A percentile compares a stretch with the other conserved stretches of the same genome.
Conservation (phyloP, 495 filamentous ascomycete genomes). For the Patellaria atrata region DNA sequence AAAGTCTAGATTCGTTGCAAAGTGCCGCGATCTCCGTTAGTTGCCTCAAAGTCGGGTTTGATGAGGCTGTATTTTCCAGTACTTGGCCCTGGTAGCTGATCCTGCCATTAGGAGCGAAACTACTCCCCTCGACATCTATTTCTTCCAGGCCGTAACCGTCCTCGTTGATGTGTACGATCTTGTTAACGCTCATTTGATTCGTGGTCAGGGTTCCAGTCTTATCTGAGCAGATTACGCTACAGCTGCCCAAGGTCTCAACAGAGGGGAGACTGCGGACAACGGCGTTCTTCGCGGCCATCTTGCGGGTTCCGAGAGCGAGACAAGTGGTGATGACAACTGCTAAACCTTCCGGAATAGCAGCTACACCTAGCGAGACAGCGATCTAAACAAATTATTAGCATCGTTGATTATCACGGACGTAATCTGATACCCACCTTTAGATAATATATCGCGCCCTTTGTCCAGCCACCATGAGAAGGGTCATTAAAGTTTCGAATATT, state of each 20-base stretch:
- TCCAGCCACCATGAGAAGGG: slow-evolving; percentile 81
- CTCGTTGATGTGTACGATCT: slow-evolving; percentile 67
- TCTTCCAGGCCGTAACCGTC: slow-evolving; percentile 67
- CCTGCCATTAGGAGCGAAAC: slow-evolving; percentile 71
- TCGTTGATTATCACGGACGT: neutral
- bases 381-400: slow-evolving; percentile 36
- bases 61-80: slow-evolving; percentile 51
- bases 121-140: slow-evolving; percentile 83
- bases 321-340: slow-evolving; percentile 98
- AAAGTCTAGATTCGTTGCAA: slow-evolving; percentile 79
- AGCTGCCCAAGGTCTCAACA: slow-evolving; percentile 95
- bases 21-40: slow-evolving; percentile 77
- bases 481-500: slow-evolving; percentile 96
- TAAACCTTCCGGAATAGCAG: slow-evolving; percentile 92
- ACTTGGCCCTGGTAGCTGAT: slow-evolving; percentile 52
- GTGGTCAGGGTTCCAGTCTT: slow-evolving; percentile 98
- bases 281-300: slow-evolving; percentile 97
- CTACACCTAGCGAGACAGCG: slow-evolving; percentile 94
- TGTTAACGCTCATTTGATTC: slow-evolving; percentile 98
- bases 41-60: slow-evolving; percentile 65
- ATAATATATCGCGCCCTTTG: slow-evolving; percentile 98
- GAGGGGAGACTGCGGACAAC: slow-evolving; percentile 92
- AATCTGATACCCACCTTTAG: slow-evolving; percentile 44
- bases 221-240: slow-evolving; percentile 99
- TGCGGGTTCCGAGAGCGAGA: slow-evolving; percentile 83